Base-by-base conservation (phyloP, 352 stramenopile genomes). In the Pythium scleroteichum region DNA sequence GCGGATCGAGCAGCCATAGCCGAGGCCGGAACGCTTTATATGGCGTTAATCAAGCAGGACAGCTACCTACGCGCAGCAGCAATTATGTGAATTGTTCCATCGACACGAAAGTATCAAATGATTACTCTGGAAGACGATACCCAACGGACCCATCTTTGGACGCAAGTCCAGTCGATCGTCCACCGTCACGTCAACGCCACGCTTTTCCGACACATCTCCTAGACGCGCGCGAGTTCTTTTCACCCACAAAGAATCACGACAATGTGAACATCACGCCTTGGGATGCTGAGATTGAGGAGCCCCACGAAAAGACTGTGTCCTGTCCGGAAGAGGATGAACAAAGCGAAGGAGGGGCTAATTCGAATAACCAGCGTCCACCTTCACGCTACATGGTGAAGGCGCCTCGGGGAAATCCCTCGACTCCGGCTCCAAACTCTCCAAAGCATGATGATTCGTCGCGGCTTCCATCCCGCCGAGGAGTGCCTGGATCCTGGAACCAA, bases 121-220 rank as follows among this genome's bases (percentile, higher is more conserved):
- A 55, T 47, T 46, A 33, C 2, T n/a, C 38, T 13, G 38, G 17
- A 17, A 20, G 13, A 5, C 33, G 8, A 8, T 20, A 13, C 16
- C 6, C 38, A 20, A 7, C 13, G 16, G 38, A 13, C 16, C 41
- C 8, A 17, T 53, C 3, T 32, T 33, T 19, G 41, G n/a, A 6
- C 27, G 50, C 17, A 50, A 10, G 13, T 0, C 49, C 55, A 19
- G 16, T 24, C 2, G 70, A 88, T 59, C 82, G 82, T 0, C 85
- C 85, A 3, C 85, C 85, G 2, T 92, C 85, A 0, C 78, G 85
- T 4, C 85, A 94, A 49, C 59, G 79, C 0, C 82, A 92, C 41
- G 85, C 85, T 0, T 94, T 94, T 42, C 85, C 85, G 0, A 94
- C 79, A 0, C 73, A 94, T 54, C 66, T 94, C 13, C 78, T 92